Evolutionary conservation across 2,329 filamentous ascomycete genomes (phyloP), one percentile per base, ranked within the genome.

Genomic region (Pyrenochaeta sp.): DNA sequence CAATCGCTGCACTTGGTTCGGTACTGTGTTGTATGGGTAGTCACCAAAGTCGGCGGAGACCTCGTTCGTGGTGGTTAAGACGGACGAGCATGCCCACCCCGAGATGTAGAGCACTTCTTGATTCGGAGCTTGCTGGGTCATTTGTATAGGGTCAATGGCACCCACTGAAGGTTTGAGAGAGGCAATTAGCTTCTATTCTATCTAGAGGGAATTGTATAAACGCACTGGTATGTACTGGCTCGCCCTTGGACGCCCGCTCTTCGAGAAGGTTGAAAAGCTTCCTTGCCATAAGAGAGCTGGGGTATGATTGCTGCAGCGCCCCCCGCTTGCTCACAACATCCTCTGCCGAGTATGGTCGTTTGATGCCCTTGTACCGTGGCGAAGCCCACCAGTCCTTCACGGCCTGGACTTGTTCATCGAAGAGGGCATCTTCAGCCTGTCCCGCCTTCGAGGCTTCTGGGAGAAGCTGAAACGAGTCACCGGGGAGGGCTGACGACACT

Each of bases 21-120:
- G 95, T 4, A 99, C 95, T 0, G 95, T 99, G 76, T 98, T 98
- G 82, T 99, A 99, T 0, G 95, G 95, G 77, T 99, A 99, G 79
- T 99, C 95, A 72, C 95, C 95, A 80, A 98, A 97, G 77, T 99
- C 95, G 43, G 95, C 91, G 0, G 93, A 97, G 28, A 99, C 95
- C 78, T 99, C 95, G 81, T 99, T 98, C 37, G 95, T 98, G 9
- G 89, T 90, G 3, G 94, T 98, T 45, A 99, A 83, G 22, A 97
- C 87, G 0, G 93, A 94, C 0, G 94, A 98, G 80, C 95, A 98
- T 5, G 95, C 95, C 95, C 95, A 99, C 61, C 95, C 95, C 0
- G 93, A 97, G 62, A 99, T 85, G 79, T 99, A 99, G 45, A 99
- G 85, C 19, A 97, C 91, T 77, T 99, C 94, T 77, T 98, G 95